Conservation (phyloP, 106 monocot genomes). For the Dendrobium nobile region DNA sequence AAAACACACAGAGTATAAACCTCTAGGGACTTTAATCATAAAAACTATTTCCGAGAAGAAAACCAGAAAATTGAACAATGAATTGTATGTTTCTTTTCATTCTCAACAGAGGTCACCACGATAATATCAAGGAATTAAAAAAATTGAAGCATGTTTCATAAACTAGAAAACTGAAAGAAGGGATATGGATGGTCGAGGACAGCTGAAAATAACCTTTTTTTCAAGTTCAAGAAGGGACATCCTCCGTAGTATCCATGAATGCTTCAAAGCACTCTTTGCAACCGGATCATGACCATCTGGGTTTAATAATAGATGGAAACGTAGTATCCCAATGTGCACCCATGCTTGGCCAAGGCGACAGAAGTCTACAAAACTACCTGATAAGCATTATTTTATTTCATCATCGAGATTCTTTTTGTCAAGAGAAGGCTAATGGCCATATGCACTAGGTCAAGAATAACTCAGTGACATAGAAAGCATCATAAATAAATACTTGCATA, state of each 20-base stretch:
- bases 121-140: background rate
- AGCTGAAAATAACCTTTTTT: slow-evolving; percentile 42
- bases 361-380: slow-evolving; percentile 28
- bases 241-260: slow-evolving; percentile 52
- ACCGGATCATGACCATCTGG: slow-evolving; percentile 55
- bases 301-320: slow-evolving; percentile 55
- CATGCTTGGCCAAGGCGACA: slow-evolving; percentile 65
- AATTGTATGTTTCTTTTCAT: background rate
- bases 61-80: background rate
- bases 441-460: background rate
- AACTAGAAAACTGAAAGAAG: background rate
- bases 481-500: slow-evolving; percentile 11
- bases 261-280: slow-evolving; percentile 52
- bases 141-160: background rate
- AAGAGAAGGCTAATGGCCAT: background rate
- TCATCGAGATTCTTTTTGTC: background rate
- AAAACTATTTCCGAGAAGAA: background rate
- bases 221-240: slow-evolving; percentile 68
- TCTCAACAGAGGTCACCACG: background rate
- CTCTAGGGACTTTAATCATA: background rate
- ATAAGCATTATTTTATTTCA: background rate
- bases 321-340: slow-evolving; percentile 67
- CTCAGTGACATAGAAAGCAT: background rate
- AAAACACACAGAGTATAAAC: background rate
- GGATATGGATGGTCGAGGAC: background rate